Percentiles rank a stretch among this genome's conserved stretches.
These are phyloP conservation scores for Centrapalus pauciflorus DNA, from an alignment of 129 eudicot genomes.

Conservation along the genomic window DNA sequence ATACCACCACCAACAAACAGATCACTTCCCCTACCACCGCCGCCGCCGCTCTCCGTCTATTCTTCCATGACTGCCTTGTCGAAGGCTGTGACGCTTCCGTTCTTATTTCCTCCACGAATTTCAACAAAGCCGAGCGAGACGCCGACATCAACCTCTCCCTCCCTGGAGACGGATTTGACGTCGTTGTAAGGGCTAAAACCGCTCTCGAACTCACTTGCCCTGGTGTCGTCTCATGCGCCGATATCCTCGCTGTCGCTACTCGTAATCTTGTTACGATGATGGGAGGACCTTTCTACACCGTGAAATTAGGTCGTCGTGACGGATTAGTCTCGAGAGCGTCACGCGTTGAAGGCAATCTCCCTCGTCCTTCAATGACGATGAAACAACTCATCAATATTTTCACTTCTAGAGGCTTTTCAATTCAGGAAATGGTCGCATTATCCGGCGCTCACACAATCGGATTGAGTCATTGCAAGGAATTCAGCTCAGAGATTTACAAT, in stretches of 20 bases:
- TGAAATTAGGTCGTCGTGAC: conserved; percentile 54
- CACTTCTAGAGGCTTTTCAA: conserved; percentile 41
- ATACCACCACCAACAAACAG: conserved; percentile 76
- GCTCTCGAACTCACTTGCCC: conserved; percentile 91
- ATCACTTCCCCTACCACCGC: conserved; percentile 85
- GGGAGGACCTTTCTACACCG: conserved; percentile 74
- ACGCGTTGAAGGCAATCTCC: conserved; percentile 45
- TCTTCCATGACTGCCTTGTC: conserved; percentile 85
- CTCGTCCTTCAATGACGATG: conserved; percentile 53
- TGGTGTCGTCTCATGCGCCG: conserved; percentile 83
- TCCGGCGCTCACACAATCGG: conserved; percentile 88
- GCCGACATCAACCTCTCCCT: conserved; percentile 93
- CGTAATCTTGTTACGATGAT: conserved; percentile 57
- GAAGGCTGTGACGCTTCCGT: conserved; percentile 80
- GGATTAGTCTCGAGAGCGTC: conserved; percentile 39
- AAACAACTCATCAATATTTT: conserved; percentile 41
- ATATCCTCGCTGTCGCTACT: conserved; percentile 65
- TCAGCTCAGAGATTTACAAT: conserved; percentile 54
- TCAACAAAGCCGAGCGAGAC: conserved; percentile 78
- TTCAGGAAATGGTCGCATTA: conserved; percentile 75
- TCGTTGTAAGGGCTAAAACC: conserved; percentile 75
- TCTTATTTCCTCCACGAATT: conserved; percentile 67
- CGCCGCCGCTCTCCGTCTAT: conserved; percentile 81
- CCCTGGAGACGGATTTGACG: conserved; percentile 89
- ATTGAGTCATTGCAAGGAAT: conserved; percentile 69